Evolutionary conservation across 805 yeast species (phyloP).

Genomic region (Yamadazyma scolyti): DNA sequence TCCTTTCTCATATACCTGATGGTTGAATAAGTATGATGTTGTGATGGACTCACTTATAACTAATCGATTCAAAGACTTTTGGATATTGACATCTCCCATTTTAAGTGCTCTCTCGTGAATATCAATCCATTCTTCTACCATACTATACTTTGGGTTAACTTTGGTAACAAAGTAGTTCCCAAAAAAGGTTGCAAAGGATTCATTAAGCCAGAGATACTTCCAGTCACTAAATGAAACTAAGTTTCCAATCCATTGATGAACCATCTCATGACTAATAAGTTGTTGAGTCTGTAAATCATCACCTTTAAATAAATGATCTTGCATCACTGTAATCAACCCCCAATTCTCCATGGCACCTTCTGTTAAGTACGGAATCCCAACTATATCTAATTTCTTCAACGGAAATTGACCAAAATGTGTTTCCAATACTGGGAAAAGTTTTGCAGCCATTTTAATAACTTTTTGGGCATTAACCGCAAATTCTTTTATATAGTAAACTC

Average conservation of each 20-base stretch:
- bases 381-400: constrained; percentile 60
- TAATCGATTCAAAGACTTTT: constrained; percentile 29
- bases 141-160: constrained; percentile 7
- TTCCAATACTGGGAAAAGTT: constrained; percentile 47
- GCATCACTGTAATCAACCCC: constrained; percentile 61
- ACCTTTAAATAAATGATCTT: constrained; percentile 38
- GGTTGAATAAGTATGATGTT: constrained; percentile 46
- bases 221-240: constrained; percentile 63
- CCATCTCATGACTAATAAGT: constrained; percentile 65
- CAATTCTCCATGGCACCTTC: constrained; percentile 84
- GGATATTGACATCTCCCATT: constrained; percentile 15
- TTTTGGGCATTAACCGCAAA: constrained; percentile 39
- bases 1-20: constrained; percentile 57
- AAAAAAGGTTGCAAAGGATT: constrained; percentile 73
- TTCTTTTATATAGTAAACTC: constrained; percentile 55
- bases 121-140: constrained; percentile 29
- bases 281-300: constrained; percentile 41
- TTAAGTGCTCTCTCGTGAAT: constrained; percentile 4
- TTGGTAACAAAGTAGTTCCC: constrained; percentile 38
- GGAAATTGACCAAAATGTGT: constrained; percentile 51
- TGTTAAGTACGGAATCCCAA: constrained; percentile 64
- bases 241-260: constrained; percentile 82
- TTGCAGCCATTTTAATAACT: constrained; percentile 46
- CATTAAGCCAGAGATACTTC: constrained; percentile 71
- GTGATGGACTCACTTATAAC: constrained; percentile 8